Base-by-base conservation (phyloP, 1,139 yeast genomes). In the Saccharomycopsis hybrid region DNA sequence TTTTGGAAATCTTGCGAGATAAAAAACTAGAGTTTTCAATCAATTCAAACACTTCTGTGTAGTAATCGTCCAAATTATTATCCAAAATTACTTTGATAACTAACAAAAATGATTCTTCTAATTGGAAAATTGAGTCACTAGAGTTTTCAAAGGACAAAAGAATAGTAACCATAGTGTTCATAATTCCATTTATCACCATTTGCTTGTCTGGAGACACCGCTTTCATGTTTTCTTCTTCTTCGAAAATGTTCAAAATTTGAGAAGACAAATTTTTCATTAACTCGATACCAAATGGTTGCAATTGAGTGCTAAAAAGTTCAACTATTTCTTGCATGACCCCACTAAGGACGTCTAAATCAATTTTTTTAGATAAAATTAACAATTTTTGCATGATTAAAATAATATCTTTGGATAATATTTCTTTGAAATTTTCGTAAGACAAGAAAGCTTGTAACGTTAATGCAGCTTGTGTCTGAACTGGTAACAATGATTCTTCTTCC, bases 311-410 rank as follows among this genome's bases (percentile, higher is more conserved):
- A 65, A 85, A 92, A 52, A 78, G 80, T 61, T 90, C 97, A 28
- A 92, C 97, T 64, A 95, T 84, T 60, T 90, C 97, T 69, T 92
- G 97, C 85, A 92, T 88, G 13, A 92, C 96, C 37, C 85, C 86
- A 18, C 95, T 80, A 38, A 92, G 76, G 1, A 92, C 79, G 63
- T 92, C 98, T 55, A 85, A 82, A 60, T 92, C 98, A 55, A 90
- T 79, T 56, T 83, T 83, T 62, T 87, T 85, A 5, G 95, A 83
- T 46, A 92, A 69, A 30, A 77, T 79, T 58, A 92, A 71, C 52
- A 92, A 69, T 58, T 78, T 81, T 52, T 88, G 87, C 89, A 92
- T 87, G 2, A 90, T 81, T 41, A 86, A 86, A 35, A 92, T 77
- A 50, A 92, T 84, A 42, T 82, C 78, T 3, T 75, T 64, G 1